Base-by-base conservation (phyloP, 1,284 basidiomycete species). In the Xerocomus minutiporus region DNA sequence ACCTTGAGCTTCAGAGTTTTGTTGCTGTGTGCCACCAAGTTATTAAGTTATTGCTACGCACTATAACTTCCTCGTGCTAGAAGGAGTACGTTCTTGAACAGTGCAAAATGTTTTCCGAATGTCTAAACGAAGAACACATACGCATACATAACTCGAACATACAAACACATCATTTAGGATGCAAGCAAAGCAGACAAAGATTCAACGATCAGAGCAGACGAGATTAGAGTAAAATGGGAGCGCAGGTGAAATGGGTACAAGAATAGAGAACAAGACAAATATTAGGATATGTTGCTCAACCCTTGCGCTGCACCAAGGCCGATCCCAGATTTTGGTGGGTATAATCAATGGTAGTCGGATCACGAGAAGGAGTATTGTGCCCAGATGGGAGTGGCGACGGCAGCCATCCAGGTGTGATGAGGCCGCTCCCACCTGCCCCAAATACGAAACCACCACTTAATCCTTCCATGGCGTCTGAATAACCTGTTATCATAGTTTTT, bases 381-480 rank as follows among this genome's bases (percentile, higher is more conserved):
- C 67, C 70, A 29, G 69, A 71, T 35, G 57, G 64, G 41, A 69
- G 54, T 23, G 67, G 67, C 3, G 67, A 71, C 1, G 57, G 54
- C 31, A 71, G 41, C 63, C 65, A 71, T 5, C 67, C 67, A n/a
- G 67, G 69, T 23, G 70, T 72, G 40, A 72, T 72, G 8, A 68
- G 66, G 23, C 64, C 88, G 59, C 84, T 89, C 11, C 88, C 89
- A 23, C 86, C 86, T 2, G 83, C 78, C 8, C 89, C 88, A 61
- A 84, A 91, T 34, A 91, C 82, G 64, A 91, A 91, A 4, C 88
- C 88, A 32, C 88, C 88, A 57, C 83, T 86, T 17, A 91, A 72
- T 4, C 86, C 87, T 65, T 91, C 88, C 73, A 89, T 77, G 23
- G 82, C 77, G 57, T 86, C 86, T 45, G 81, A 80, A 60, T 88